A percentile compares a stretch with the other conserved stretches of the same genome.
These are phyloP conservation scores for Takashimella koratensis DNA, from an alignment of 1,284 basidiomycete species.

Conservation along the genomic window DNA sequence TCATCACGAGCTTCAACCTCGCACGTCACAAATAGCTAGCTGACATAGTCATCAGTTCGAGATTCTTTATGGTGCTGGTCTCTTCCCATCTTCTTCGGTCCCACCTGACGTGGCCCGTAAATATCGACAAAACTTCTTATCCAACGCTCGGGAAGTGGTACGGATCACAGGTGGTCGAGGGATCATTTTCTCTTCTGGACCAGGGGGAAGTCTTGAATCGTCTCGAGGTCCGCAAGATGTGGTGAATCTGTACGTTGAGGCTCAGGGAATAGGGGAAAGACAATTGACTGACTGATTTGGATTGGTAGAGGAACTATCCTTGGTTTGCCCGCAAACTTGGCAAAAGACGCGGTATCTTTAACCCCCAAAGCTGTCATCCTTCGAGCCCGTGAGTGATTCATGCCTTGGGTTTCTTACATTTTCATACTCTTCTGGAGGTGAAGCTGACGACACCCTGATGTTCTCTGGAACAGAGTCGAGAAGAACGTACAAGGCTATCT, in stretches of 20 bases:
- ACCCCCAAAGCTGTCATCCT: constrained; percentile 43
- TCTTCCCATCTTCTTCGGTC: constrained; percentile 34
- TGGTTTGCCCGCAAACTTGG: constrained; percentile 48
- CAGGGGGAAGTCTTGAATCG: constrained; percentile 27
- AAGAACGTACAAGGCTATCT: constrained; percentile 44
- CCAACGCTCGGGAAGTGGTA: constrained; percentile 46
- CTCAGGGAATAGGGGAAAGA: no score
- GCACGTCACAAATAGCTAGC: no score
- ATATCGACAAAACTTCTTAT: constrained; percentile 46
- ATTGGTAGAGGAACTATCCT: constrained; percentile 37
- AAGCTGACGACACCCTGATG: not conserved
- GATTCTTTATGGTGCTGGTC: constrained; percentile 42
- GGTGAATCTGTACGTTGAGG: constrained; percentile 43
- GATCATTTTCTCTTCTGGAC: constrained; percentile 45
- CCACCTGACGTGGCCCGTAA: constrained; percentile 25
- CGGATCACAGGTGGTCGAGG: constrained; percentile 46
- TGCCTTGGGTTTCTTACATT: not conserved
- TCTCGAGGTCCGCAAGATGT: constrained; percentile 43
- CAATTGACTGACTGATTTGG: not conserved
- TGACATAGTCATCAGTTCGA: constrained; percentile 37
- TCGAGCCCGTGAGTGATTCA: constrained; percentile 42
- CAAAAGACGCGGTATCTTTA: constrained; percentile 41
- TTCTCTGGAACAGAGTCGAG: constrained; percentile 32
- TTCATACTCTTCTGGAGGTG: not conserved
- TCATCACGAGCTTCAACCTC: no score